phyloP scores from a whole-genome alignment of 176 grass and related monocot species.

The Ensete glaucum region DNA sequence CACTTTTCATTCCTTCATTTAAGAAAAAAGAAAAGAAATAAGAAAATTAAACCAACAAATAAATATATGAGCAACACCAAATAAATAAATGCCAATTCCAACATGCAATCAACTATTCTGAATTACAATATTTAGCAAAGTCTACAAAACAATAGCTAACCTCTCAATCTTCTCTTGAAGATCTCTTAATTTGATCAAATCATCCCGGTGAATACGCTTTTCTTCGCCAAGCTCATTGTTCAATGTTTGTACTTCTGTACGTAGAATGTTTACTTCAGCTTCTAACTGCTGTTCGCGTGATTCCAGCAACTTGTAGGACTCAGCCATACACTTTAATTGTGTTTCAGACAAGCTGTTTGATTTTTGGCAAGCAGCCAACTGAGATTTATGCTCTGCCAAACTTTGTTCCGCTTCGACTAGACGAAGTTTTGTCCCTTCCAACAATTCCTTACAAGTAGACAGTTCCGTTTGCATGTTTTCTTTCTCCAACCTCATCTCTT shows the following conservation, averaged over 20 bases:
- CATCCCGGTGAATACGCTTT: conserved; percentile 9
- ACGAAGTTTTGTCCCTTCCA: conserved; percentile 4
- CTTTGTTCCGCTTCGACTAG: conserved; percentile 13
- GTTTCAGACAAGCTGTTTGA: conserved; percentile 16
- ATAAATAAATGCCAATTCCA: background rate
- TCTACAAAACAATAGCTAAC: background rate
- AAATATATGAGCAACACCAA: background rate
- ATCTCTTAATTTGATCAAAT: conserved; percentile 8
- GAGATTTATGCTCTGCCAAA: background rate
- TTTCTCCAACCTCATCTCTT: conserved; percentile 13
- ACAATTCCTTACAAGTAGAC: background rate
- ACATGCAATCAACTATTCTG: background rate
- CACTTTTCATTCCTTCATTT: conserved; percentile 45
- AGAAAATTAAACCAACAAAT: background rate
- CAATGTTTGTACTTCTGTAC: conserved; percentile 6
- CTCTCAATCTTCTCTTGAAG: conserved; percentile 17
- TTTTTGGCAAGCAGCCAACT: conserved; percentile 12
- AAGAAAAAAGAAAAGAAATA: conserved; percentile 21
- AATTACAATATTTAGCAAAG: background rate
- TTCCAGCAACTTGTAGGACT: conserved; percentile 15
- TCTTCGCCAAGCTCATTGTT: conserved; percentile 12
- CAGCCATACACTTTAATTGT: conserved; percentile 18
- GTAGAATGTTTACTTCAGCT: conserved; percentile 11
- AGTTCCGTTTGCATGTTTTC: conserved; percentile 8
- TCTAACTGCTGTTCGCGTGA: conserved; percentile 6